Evolutionary conservation across 805 yeast species (phyloP).

Genomic region (Wickerhamiella dianesei): DNA sequence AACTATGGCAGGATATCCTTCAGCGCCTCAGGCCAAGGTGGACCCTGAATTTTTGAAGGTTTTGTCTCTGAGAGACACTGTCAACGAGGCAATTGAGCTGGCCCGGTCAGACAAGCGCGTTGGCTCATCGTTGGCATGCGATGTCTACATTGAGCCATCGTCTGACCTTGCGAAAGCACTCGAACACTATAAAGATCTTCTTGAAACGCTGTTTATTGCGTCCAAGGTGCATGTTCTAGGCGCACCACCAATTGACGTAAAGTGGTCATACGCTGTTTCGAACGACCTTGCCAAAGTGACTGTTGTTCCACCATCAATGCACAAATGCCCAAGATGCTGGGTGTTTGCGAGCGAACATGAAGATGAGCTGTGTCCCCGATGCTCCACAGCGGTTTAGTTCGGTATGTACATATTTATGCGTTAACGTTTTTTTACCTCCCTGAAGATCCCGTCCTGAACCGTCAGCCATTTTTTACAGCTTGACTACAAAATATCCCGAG

Average conservation of each 20-base stretch:
- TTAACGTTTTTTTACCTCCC: too few relatives aligned
- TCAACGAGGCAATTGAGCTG: conserved; percentile 40
- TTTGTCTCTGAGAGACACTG: conserved; percentile 35
- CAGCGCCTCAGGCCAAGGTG: conserved; percentile 10
- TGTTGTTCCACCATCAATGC: conserved; percentile 34
- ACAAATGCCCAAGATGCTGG: conserved; percentile 95
- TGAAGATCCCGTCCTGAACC: too few relatives aligned
- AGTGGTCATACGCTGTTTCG: conserved; percentile 25
- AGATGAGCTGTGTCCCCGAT: conserved; percentile 51
- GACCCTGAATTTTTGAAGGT: conserved; percentile 29
- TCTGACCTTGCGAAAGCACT: conserved; percentile 9
- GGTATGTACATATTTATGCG: not conserved
- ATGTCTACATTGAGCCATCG: conserved; percentile 27
- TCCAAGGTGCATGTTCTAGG: conserved; percentile 38
- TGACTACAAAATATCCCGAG: not conserved
- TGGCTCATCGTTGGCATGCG: conserved; percentile 44
- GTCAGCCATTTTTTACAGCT: not conserved
- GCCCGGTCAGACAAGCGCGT: conserved; percentile 39
- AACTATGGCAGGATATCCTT: conserved; percentile 34
- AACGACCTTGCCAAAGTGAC: conserved; percentile 24
- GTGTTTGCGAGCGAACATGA: conserved; percentile 43
- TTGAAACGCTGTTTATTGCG: conserved; percentile 48
- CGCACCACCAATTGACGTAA: conserved; percentile 12
- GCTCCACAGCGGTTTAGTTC: conserved; percentile 26
- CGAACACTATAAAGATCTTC: conserved; percentile 28